Conservation (phyloP, 495 filamentous ascomycete genomes). For the Xylaria grammica region DNA sequence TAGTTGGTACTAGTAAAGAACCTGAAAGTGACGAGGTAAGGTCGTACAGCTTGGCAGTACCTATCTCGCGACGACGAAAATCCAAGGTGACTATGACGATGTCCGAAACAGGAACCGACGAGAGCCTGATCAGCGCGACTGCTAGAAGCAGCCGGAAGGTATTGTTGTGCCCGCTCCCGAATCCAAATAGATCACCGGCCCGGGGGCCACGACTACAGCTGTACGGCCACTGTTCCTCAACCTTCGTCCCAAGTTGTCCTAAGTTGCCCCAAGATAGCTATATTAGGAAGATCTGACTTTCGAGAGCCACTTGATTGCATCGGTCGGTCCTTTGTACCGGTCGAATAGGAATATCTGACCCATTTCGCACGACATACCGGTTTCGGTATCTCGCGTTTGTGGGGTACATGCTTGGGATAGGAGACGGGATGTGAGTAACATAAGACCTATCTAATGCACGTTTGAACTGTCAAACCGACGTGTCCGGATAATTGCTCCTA, state of each 20-base stretch:
- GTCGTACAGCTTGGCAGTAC: slow-evolving; percentile 9
- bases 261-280: neutral
- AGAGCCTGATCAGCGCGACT: neutral
- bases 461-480: slow-evolving; percentile 12
- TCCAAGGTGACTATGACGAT: slow-evolving; percentile 6
- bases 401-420: slow-evolving; percentile 21
- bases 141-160: slow-evolving; percentile 10
- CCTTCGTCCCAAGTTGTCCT: neutral
- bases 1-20: neutral
- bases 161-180: neutral
- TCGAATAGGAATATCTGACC: slow-evolving; percentile 19
- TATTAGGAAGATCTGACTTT: slow-evolving; percentile 13
- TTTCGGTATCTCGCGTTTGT: slow-evolving; percentile 25
- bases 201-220: neutral
- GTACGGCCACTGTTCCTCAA: neutral
- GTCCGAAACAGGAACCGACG: neutral
- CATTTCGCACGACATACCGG: slow-evolving; percentile 20
- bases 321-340: neutral
- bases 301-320: slow-evolving; percentile 10
- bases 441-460: slow-evolving; percentile 8
- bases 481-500: slow-evolving; percentile 11
- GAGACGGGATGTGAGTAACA: slow-evolving; percentile 17
- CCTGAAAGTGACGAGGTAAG: slow-evolving; percentile 8
- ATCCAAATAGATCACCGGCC: neutral
- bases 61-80: neutral